phyloP scores from a whole-genome alignment of 2,329 filamentous ascomycete genomes.

The Epichloe festucae region DNA sequence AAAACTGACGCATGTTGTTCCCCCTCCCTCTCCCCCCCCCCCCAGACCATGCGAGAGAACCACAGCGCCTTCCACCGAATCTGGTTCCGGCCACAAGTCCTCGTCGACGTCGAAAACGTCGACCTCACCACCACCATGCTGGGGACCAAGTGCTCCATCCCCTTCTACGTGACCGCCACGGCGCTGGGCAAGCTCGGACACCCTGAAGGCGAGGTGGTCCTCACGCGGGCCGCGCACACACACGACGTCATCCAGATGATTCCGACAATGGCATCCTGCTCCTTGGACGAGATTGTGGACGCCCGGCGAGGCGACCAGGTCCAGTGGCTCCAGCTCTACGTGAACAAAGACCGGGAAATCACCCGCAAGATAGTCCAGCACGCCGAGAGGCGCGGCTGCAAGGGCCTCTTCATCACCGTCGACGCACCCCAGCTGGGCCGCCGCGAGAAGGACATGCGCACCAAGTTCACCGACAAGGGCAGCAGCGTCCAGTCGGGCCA shows the following conservation, averaged over 20 bases:
- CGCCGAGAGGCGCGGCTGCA: conserved; percentile 83
- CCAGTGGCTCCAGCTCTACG: conserved; percentile 95
- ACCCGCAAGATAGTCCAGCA: conserved; percentile 84
- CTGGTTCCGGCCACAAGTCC: conserved; percentile 82
- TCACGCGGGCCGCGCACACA: conserved; percentile 71
- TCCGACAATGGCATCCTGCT: conserved; percentile 89
- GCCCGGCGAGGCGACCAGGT: conserved; percentile 65
- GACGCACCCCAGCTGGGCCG: conserved; percentile 92
- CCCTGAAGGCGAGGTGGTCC: conserved; percentile 82
- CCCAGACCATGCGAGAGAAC: conserved; percentile 83
- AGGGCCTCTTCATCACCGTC: conserved; percentile 94
- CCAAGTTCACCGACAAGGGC: conserved; percentile 75
- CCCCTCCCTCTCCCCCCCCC: too few relatives aligned
- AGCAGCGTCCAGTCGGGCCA: conserved; percentile 69
- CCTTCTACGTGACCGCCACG: conserved; percentile 94
- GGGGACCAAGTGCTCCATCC: conserved; percentile 68
- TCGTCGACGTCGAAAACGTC: conserved; percentile 80
- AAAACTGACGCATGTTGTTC: too few relatives aligned
- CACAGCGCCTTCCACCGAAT: conserved; percentile 93
- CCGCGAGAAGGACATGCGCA: conserved; percentile 94
- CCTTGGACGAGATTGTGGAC: conserved; percentile 93
- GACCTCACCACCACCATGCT: conserved; percentile 91
- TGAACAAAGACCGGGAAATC: conserved; percentile 89
- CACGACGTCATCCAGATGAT: conserved; percentile 98
- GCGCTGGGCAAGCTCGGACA: conserved; percentile 91